Conservation (phyloP, 1,139 yeast species). For the Pichiaceae sp. region DNA sequence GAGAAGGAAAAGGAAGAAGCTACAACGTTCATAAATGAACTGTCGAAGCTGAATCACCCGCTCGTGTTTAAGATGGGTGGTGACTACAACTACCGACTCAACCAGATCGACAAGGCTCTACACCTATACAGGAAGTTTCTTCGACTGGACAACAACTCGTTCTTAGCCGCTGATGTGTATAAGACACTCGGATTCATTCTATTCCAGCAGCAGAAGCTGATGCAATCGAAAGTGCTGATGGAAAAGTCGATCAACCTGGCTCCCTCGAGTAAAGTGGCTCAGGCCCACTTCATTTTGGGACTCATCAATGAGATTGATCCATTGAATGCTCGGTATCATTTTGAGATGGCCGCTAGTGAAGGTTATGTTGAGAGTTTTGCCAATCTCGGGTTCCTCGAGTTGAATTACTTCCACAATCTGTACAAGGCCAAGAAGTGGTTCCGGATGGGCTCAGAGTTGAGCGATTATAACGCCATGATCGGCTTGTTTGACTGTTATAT, state of each 20-base stretch:
- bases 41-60: constrained; percentile 39
- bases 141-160: constrained; percentile 43
- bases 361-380: constrained; percentile 75
- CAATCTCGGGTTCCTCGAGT: constrained; percentile 68
- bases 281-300: constrained; percentile 73
- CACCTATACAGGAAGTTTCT: constrained; percentile 55
- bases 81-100: constrained; percentile 55
- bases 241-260: constrained; percentile 54
- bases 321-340: constrained; percentile 51
- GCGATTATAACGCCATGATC: constrained; percentile 54
- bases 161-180: constrained; percentile 65
- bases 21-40: constrained; percentile 47
- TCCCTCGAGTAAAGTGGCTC: constrained; percentile 48
- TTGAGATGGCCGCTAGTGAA: constrained; percentile 66
- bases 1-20: constrained; percentile 40
- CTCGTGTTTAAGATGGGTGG: constrained; percentile 51
- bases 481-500: constrained; percentile 63
- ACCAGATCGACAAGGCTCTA: constrained; percentile 42
- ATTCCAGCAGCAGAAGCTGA: constrained; percentile 45
- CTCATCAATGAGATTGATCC: constrained; percentile 58
- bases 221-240: constrained; percentile 47
- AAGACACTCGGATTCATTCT: constrained; percentile 60
- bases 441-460: constrained; percentile 63
- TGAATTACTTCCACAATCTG: constrained; percentile 52
- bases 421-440: constrained; percentile 74